A percentile compares a stretch with the other conserved stretches of the same genome.
phyloP scores from a whole-genome alignment of 2,329 filamentous ascomycete species.

The Trichoderma breve region DNA sequence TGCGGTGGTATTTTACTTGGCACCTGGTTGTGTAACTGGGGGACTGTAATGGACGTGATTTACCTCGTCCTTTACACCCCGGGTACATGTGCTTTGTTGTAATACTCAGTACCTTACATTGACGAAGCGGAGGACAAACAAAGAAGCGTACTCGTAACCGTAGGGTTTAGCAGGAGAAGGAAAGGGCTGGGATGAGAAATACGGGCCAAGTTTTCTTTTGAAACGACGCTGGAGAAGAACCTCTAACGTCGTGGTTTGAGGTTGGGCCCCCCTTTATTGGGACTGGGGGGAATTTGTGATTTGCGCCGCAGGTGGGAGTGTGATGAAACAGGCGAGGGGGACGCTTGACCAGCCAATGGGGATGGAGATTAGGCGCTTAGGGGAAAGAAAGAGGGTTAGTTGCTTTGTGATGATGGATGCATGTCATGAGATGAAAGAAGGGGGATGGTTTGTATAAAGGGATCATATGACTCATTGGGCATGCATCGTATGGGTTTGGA shows the following conservation, averaged over 20 bases:
- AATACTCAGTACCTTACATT: no score
- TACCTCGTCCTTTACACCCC: not conserved
- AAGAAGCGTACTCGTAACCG: not conserved
- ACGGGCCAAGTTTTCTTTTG: not conserved
- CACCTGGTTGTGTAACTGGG: not conserved
- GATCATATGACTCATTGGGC: not conserved
- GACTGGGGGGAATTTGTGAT: not conserved
- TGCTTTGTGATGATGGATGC: not conserved
- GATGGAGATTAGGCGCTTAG: conserved; percentile 16
- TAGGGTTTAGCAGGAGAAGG: not conserved
- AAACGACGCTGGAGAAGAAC: conserved; percentile 8
- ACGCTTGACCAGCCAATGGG: conserved; percentile 17
- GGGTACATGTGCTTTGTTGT: not conserved
- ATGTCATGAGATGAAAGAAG: not conserved
- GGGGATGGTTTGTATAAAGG: not conserved
- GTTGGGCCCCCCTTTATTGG: not conserved
- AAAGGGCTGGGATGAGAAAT: not conserved
- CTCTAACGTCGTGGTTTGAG: conserved; percentile 15
- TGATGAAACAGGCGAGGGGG: conserved; percentile 16
- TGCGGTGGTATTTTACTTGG: not conserved
- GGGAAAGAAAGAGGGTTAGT: not conserved
- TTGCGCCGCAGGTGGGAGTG: not conserved
- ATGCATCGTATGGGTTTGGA: not conserved
- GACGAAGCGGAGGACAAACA: no score
- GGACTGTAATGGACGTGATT: not conserved